Conservation (phyloP, 441 rosid genomes). For the Aleurites moluccanus region DNA sequence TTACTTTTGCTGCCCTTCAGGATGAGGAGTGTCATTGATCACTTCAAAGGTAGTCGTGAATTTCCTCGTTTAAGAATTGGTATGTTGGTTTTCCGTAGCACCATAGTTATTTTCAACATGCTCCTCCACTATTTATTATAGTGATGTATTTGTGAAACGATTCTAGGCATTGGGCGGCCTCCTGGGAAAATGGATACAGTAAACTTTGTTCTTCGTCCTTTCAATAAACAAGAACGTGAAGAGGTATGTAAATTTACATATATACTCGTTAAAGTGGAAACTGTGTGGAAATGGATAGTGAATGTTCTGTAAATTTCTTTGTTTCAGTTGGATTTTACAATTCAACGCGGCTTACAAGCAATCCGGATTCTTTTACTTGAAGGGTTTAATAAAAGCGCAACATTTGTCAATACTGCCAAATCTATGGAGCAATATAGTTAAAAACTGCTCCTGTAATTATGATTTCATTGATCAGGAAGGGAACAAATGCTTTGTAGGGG, state of each 20-base stretch:
- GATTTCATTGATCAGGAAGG: neutral
- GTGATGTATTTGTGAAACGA: conserved; percentile 14
- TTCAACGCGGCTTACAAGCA: conserved; percentile 66
- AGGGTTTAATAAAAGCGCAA: conserved; percentile 81
- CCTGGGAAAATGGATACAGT: conserved; percentile 86
- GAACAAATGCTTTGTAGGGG: neutral
- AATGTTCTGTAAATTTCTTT: neutral
- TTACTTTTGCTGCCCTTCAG: conserved; percentile 36
- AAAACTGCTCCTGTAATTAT: conserved; percentile 3
- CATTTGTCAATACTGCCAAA: conserved; percentile 71
- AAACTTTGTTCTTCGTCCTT: conserved; percentile 70
- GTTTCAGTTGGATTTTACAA: conserved; percentile 74
- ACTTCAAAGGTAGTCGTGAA: conserved; percentile 80
- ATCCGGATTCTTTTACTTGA: conserved; percentile 66
- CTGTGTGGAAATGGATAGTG: neutral
- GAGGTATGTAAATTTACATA: conserved; percentile 47
- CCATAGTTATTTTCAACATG: neutral
- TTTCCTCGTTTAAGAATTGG: conserved; percentile 97
- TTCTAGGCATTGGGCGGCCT: conserved; percentile 90
- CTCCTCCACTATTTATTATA: neutral
- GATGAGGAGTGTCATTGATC: conserved; percentile 87
- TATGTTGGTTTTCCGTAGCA: conserved; percentile 26
- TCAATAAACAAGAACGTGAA: conserved; percentile 65
- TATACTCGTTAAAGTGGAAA: neutral
- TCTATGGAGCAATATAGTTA: conserved; percentile 57